These are phyloP conservation scores for Phoma sp. DNA, from an alignment of 2,329 filamentous ascomycete species.

Conservation along the genomic window DNA sequence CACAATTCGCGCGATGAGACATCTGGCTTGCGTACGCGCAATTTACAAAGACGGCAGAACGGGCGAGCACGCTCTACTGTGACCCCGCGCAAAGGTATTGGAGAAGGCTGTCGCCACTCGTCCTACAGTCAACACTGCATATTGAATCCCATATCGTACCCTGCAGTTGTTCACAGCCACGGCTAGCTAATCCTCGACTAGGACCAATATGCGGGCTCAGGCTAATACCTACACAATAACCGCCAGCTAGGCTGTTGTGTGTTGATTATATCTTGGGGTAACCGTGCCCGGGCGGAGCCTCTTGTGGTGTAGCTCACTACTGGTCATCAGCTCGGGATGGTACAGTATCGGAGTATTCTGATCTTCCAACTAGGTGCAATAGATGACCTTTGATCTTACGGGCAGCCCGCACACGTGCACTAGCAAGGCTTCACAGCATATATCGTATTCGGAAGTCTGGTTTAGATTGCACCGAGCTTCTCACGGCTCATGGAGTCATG, in stretches of 20 bases:
- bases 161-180: slow-evolving; percentile 22
- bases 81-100: not conserved
- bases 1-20: slow-evolving; percentile 5
- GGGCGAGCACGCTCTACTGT: not conserved
- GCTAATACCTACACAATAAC: not conserved
- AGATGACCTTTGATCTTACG: slow-evolving; percentile 2
- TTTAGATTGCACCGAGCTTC: slow-evolving; percentile 13
- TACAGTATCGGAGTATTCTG: slow-evolving; percentile 8
- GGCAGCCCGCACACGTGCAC: slow-evolving; percentile 9
- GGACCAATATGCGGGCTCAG: slow-evolving; percentile 3
- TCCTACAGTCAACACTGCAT: slow-evolving; percentile 2
- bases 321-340: slow-evolving; percentile 4
- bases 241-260: not conserved
- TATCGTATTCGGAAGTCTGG: slow-evolving; percentile 12
- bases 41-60: slow-evolving; percentile 6
- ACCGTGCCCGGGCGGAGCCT: not conserved
- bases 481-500: not conserved
- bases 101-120: not conserved
- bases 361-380: slow-evolving; percentile 2
- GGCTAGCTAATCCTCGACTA: slow-evolving; percentile 14
- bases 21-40: slow-evolving; percentile 1
- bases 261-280: not conserved
- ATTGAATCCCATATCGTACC: slow-evolving; percentile 2
- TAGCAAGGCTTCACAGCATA: slow-evolving; percentile 17
- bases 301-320: slow-evolving; percentile 1